Evolutionary conservation across 768 basidiomycete genomes (phyloP).

Genomic region (Tephrocybe rancida): DNA sequence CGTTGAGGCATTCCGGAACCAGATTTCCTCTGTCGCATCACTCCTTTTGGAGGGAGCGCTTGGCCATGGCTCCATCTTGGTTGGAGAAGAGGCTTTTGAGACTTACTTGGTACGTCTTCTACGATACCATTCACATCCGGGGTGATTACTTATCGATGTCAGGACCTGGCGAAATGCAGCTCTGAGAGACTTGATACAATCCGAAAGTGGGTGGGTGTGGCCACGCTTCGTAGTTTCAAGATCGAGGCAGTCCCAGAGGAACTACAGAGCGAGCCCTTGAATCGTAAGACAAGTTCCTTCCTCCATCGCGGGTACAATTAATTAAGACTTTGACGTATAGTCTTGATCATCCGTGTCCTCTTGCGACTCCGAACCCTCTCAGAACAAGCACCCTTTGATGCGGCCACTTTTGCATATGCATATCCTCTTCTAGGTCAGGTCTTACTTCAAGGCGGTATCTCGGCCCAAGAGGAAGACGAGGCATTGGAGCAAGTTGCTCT

Average conservation of each 20-base stretch:
- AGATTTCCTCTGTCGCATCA: constrained; percentile 59
- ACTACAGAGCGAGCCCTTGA: constrained; percentile 69
- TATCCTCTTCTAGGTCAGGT: constrained; percentile 77
- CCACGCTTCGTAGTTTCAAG: constrained; percentile 75
- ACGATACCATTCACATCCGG: not conserved
- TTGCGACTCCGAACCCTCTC: constrained; percentile 82
- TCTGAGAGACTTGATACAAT: constrained; percentile 75
- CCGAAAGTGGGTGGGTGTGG: constrained; percentile 77
- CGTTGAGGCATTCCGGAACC: constrained; percentile 52
- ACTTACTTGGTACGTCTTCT: constrained; percentile 73
- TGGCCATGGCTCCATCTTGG: constrained; percentile 58
- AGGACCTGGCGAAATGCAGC: constrained; percentile 73
- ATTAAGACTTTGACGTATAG: constrained; percentile 35
- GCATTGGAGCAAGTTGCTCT: constrained; percentile 79
- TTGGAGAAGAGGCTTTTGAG: constrained; percentile 64
- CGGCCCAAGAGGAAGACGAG: constrained; percentile 68
- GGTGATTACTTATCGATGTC: constrained; percentile 2
- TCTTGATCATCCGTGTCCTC: constrained; percentile 79
- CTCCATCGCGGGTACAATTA: too few relatives aligned
- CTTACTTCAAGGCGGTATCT: constrained; percentile 68
- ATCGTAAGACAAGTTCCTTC: constrained; percentile 45
- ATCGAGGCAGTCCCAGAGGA: constrained; percentile 71
- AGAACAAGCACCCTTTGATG: constrained; percentile 81
- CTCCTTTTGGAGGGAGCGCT: constrained; percentile 71
- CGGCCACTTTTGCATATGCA: constrained; percentile 81